phyloP scores from a whole-genome alignment of 2,329 filamentous ascomycete species.

The Nakataea oryzae region DNA sequence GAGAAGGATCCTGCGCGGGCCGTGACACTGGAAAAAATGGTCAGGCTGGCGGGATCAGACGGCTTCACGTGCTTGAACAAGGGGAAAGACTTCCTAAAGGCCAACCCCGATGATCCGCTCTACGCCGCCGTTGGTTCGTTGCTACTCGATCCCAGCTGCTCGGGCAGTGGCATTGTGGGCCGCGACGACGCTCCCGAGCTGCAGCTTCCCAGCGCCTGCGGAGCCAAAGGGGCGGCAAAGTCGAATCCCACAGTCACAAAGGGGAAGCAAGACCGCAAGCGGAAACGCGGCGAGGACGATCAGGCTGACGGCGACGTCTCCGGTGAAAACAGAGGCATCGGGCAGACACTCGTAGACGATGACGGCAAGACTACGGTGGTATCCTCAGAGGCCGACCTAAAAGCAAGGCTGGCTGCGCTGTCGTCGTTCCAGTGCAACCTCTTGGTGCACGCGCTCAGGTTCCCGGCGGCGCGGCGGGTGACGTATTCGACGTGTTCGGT shows the following conservation, averaged over 20 bases:
- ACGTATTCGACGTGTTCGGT: slow-evolving; percentile 94
- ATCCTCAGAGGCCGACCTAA: slow-evolving; percentile 43
- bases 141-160: slow-evolving; percentile 88
- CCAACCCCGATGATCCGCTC: slow-evolving; percentile 51
- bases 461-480: slow-evolving; percentile 63
- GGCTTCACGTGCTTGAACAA: slow-evolving; percentile 55
- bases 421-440: slow-evolving; percentile 75
- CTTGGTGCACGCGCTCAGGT: slow-evolving; percentile 73
- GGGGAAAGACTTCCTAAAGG: slow-evolving; percentile 72
- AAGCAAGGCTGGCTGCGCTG: slow-evolving; percentile 59
- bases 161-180: slow-evolving; percentile 87
- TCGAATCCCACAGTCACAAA: slow-evolving; percentile 3
- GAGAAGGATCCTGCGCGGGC: slow-evolving; percentile 66
- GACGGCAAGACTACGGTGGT: slow-evolving; percentile 42
- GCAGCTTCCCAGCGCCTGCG: slow-evolving; percentile 38
- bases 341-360: slow-evolving; percentile 37
- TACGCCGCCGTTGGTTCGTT: slow-evolving; percentile 68
- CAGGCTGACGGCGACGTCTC: slow-evolving; percentile 5
- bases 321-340: slow-evolving; percentile 5
- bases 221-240: slow-evolving; percentile 7
- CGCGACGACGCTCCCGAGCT: slow-evolving; percentile 68
- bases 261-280: slow-evolving; percentile 25
- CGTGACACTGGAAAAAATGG: slow-evolving; percentile 75
- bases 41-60: slow-evolving; percentile 63
- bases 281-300: slow-evolving; percentile 30